Percentiles rank a stretch among this genome's conserved stretches.
These are phyloP conservation scores for Toxoplasma gondii DNA, from an alignment of 169 alveolate genomes.

Conservation along the genomic window DNA sequence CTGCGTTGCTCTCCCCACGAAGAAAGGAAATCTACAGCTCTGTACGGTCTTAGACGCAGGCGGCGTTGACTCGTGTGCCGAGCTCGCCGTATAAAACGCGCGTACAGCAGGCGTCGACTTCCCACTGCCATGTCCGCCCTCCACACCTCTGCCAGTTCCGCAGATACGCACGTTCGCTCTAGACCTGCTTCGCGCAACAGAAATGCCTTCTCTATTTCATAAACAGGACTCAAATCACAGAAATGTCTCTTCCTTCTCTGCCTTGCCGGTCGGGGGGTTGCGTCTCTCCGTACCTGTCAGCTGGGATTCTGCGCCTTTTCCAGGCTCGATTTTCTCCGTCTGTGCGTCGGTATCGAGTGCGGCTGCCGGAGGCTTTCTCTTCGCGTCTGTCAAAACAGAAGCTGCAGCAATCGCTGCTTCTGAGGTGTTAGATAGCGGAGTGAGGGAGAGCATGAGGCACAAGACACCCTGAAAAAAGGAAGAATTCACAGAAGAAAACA, in stretches of 20 bases:
- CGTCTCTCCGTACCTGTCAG: background rate
- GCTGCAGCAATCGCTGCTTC: constrained; percentile 13
- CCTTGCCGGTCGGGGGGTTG: background rate
- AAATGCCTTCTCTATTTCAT: too few relatives aligned
- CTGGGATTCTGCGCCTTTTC: background rate
- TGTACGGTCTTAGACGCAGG: too few relatives aligned
- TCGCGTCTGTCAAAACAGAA: background rate
- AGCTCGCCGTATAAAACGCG: too few relatives aligned
- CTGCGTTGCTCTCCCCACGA: too few relatives aligned
- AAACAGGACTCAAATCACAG: too few relatives aligned
- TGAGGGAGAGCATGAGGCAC: background rate
- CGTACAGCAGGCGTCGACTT: too few relatives aligned
- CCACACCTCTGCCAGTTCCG: too few relatives aligned
- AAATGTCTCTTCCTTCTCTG: background rate
- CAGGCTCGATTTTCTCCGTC: background rate
- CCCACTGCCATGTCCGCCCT: too few relatives aligned
- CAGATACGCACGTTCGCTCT: too few relatives aligned
- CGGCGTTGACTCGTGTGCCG: too few relatives aligned
- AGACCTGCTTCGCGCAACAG: too few relatives aligned
- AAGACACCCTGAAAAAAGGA: background rate
- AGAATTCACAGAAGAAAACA: background rate
- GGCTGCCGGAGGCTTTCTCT: constrained; percentile 4
- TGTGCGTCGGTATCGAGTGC: background rate
- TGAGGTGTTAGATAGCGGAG: background rate
- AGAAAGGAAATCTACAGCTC: too few relatives aligned